Evolutionary conservation across 2,329 filamentous ascomycete species (phyloP).

Genomic region (Ophioceras dolichostomum): DNA sequence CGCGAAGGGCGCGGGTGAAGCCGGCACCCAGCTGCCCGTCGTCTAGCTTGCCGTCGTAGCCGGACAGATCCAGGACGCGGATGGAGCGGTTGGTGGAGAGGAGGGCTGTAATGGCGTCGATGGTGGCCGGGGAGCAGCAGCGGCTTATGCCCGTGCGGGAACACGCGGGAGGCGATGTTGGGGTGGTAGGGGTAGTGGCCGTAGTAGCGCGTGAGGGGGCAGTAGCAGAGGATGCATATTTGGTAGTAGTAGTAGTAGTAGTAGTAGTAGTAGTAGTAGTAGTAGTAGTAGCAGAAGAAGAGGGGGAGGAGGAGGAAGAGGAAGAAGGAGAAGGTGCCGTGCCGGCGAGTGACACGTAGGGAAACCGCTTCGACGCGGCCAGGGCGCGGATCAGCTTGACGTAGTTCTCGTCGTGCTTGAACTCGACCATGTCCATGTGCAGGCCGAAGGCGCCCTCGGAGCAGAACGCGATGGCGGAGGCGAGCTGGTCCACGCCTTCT

Average conservation of each 20-base stretch:
- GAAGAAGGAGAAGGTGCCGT: slow-evolving; percentile 34
- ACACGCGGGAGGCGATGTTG: too few species aligned
- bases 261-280: too few species aligned
- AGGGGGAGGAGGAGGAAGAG: too few species aligned
- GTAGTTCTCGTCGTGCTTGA: slow-evolving; percentile 37
- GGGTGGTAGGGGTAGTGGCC: too few species aligned
- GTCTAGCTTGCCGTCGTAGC: slow-evolving; percentile 43
- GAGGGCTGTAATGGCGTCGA: slow-evolving; percentile 33
- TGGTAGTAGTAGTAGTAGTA: too few species aligned
- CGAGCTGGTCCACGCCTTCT: slow-evolving; percentile 35
- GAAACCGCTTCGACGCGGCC: slow-evolving; percentile 34
- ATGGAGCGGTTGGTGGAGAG: slow-evolving; percentile 38
- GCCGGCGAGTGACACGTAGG: slow-evolving; percentile 40
- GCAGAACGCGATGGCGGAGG: slow-evolving; percentile 30
- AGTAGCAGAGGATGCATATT: too few species aligned
- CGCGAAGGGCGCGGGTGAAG: slow-evolving; percentile 33
- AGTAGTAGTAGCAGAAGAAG: too few species aligned
- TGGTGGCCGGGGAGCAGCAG: slow-evolving; percentile 28
- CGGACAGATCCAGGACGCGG: slow-evolving; percentile 42
- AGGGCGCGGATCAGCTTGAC: slow-evolving; percentile 36
- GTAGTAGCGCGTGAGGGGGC: too few species aligned
- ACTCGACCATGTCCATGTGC: slow-evolving; percentile 46
- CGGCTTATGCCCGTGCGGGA: slow-evolving; percentile 5
- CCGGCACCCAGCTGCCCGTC: slow-evolving; percentile 42
- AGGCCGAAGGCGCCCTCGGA: slow-evolving; percentile 33